phyloP scores from a whole-genome alignment of 2,329 filamentous ascomycete genomes.

The Samsoniella hepiali region DNA sequence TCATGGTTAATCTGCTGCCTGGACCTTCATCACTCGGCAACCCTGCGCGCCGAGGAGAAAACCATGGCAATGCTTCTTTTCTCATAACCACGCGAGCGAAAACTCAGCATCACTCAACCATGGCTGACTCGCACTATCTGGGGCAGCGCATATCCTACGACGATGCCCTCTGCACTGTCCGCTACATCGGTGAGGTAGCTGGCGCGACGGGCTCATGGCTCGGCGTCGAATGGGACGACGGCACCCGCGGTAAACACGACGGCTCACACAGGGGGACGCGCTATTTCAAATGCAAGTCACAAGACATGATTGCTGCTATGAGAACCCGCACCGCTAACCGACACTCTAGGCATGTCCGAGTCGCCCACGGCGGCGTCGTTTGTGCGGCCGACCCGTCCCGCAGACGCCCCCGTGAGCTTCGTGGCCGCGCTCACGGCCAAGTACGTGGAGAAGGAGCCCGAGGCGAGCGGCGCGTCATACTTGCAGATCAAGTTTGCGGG shows the following conservation, averaged over 20 bases:
- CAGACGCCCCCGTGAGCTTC: slow-evolving; percentile 69
- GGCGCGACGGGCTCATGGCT: slow-evolving; percentile 80
- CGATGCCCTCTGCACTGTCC: slow-evolving; percentile 74
- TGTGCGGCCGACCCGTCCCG: slow-evolving; percentile 69
- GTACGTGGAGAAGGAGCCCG: slow-evolving; percentile 59
- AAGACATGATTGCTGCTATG: not conserved
- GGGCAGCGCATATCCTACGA: slow-evolving; percentile 81
- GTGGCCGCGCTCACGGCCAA: slow-evolving; percentile 77
- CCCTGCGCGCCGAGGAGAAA: not conserved
- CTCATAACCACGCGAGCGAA: not conserved
- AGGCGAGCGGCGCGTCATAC: slow-evolving; percentile 19
- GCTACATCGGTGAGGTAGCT: slow-evolving; percentile 73
- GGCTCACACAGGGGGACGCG: slow-evolving; percentile 74
- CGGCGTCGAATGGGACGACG: slow-evolving; percentile 95
- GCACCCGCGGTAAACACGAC: slow-evolving; percentile 81
- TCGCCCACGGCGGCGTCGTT: slow-evolving; percentile 78
- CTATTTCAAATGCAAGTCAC: slow-evolving; percentile 74
- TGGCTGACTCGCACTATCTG: slow-evolving; percentile 43
- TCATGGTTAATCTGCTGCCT: slow-evolving; percentile 23
- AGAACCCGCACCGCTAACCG: not conserved
- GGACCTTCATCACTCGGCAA: slow-evolving; percentile 10
- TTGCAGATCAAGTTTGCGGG: slow-evolving; percentile 64
- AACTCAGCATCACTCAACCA: slow-evolving; percentile 25
- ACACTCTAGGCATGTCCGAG: slow-evolving; percentile 52
- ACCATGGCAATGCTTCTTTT: not conserved